phyloP scores from a whole-genome alignment of 2,329 filamentous ascomycete species.

The Botrytis byssoidea region DNA sequence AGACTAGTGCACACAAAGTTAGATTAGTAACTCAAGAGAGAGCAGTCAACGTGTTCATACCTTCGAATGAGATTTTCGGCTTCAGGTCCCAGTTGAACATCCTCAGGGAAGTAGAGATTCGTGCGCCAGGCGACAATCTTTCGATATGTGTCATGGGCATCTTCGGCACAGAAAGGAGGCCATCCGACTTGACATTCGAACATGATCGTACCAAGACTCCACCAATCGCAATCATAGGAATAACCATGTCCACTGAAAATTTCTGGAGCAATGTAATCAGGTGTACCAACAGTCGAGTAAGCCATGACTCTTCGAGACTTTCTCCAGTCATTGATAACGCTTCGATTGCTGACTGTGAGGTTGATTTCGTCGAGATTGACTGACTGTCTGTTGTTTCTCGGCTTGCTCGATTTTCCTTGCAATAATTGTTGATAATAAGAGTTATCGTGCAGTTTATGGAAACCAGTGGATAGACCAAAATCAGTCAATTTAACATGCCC shows the following conservation, averaged over 20 bases:
- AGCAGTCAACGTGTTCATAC: conserved; percentile 50
- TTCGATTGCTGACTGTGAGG: conserved; percentile 93
- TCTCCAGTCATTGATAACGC: conserved; percentile 98
- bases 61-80: conserved; percentile 90
- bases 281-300: conserved; percentile 96
- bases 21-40: conserved; percentile 26
- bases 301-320: conserved; percentile 94
- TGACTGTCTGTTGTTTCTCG: conserved; percentile 78
- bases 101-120: conserved; percentile 93
- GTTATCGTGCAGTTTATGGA: conserved; percentile 96
- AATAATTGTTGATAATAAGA: conserved; percentile 97
- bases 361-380: conserved; percentile 98
- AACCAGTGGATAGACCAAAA: conserved; percentile 95
- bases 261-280: conserved; percentile 97
- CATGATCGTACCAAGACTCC: conserved; percentile 98
- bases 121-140: conserved; percentile 99
- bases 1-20: conserved; percentile 56
- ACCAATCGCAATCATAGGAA: conserved; percentile 97
- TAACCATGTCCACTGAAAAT: conserved; percentile 98
- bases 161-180: conserved; percentile 98
- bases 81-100: conserved; percentile 83
- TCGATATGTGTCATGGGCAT: conserved; percentile 94
- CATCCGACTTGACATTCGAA: conserved; percentile 98
- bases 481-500: conserved; percentile 98
- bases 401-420: conserved; percentile 69